Evolutionary conservation across 169 alveolate genomes (phyloP), one percentile per base, ranked within the genome.

Genomic region (Plasmodium malariae): DNA sequence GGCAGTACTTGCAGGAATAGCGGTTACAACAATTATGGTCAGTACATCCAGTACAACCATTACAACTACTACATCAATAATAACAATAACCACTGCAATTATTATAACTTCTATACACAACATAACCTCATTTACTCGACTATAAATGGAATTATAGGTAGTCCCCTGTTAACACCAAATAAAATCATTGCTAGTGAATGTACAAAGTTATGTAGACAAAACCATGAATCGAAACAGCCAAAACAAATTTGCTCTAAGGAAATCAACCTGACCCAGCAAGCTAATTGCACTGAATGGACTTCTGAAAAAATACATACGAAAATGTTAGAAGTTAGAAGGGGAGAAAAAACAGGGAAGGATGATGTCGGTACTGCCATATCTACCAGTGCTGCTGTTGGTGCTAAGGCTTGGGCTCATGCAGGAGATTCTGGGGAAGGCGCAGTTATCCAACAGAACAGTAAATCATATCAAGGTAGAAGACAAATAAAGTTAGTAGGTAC

Each of bases 401-500:
- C 9, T 11, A 45, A 45, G 4, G 5, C 14, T 1, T 12, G 14
- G 9, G 55, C 9, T 11, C 9, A 45, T 11, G 21, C 1, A 11
- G 14, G 14, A 11, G 14, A 45, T 1, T 0, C 9, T 11, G 14
- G 9, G 14, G 55, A 45, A 11, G 14, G 14, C 9, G 4, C 4
- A 45, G 14, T 45, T 0, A 11, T 7, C 17, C 94, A 12, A 94
- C 95, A 14, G 93, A 92, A 86, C 6, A 17, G 21, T 19, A 34
- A 9, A 60, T 14, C 67, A 76, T 26, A 9, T 40, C 45, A 3
- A 43, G 32, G 40, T 17, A 80, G 34, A 40, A 80, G 51, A 36
- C 69, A 80, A 26, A 21, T 92, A n/a, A 93, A 94, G 85, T 89
- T 95, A 17, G 97, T 95, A 0, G 97, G 97, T 0, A 95, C 97